Conservation (phyloP, 768 basidiomycete species). For the Auriscalpium orientale region DNA sequence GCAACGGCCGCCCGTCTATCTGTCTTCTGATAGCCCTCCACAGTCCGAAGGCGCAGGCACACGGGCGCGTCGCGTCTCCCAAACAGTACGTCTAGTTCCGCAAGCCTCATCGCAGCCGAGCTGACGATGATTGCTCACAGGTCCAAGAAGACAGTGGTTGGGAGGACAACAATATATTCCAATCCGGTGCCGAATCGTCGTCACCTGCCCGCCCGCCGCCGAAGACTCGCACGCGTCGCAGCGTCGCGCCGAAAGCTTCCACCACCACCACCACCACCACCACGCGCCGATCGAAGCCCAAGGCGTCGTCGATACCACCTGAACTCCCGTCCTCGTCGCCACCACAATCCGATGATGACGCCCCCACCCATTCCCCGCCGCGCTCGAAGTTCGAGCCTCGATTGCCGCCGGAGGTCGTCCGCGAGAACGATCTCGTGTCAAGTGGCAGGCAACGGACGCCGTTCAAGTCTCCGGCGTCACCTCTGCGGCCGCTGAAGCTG, state of each 20-base stretch:
- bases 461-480: slow-evolving; percentile 9
- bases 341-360: slow-evolving; percentile 5
- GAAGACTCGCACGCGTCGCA: slow-evolving; percentile 25
- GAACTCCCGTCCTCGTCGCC: slow-evolving; percentile 28
- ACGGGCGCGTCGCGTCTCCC: slow-evolving; percentile 49
- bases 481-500: slow-evolving; percentile 1
- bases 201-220: slow-evolving; percentile 66
- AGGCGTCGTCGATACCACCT: slow-evolving; percentile 68
- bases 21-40: neutral
- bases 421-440: slow-evolving; percentile 20
- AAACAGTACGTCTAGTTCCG: slow-evolving; percentile 8
- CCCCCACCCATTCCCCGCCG: slow-evolving; percentile 30
- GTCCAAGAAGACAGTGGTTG: slow-evolving; percentile 68
- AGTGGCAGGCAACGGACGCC: slow-evolving; percentile 5
- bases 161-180: slow-evolving; percentile 89
- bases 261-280: slow-evolving; percentile 3
- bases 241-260: slow-evolving; percentile 35
- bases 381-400: slow-evolving; percentile 53
- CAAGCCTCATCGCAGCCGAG: neutral
- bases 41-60: slow-evolving; percentile 43
- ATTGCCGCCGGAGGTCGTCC: slow-evolving; percentile 32
- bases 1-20: neutral
- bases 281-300: slow-evolving; percentile 43
- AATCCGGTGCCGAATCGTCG: slow-evolving; percentile 85
- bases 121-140: slow-evolving; percentile 15